Evolutionary conservation across 768 basidiomycete genomes (phyloP), one percentile per base, ranked within the genome.

Genomic region (Tephrocybe sp.): DNA sequence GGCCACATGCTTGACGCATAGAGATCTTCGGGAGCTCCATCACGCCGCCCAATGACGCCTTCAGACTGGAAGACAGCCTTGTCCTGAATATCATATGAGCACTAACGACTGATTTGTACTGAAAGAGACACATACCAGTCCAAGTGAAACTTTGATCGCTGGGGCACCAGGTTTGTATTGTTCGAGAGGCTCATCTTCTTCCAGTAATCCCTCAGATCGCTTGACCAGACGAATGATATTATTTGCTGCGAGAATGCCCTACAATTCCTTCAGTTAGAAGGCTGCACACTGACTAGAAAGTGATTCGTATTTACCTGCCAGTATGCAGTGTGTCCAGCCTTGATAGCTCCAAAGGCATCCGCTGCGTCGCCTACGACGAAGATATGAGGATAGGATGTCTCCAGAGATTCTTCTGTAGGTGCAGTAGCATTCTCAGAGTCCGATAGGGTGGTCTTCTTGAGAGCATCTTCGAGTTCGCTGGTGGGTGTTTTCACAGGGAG

Each of bases 301-400:
- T 13, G 7, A 37, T 27, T 15, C 21, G 4, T 13, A 45, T 48
- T 37, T 13, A 71, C 74, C 68, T 82, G 80, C 30, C 66, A 69
- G 57, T 78, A 76, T 1, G 80, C 78, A 25, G 68, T 80, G 52
- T 82, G 77, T 0, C 81, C 84, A 11, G 83, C 82, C 19, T 78
- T 73, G 19, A 79, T 74, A 0, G 82, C 84, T 5, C 82, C 82
- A 50, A 82, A 84, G 4, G 80, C 80, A 59, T 84, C 81, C 1
- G 82, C 83, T 0, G 76, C 73, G 46, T 86, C 84, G 7, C 84
- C 84, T 5, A 84, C 63, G 8, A 75, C 82, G 56, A 84, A 86
- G 11, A 86, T 72, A 50, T 82, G 69, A 0, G 75, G 71, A 57
- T 80, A 79, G 0, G 73, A 67, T 18, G 69, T 70, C 16, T 53